Evolutionary conservation across 2,329 filamentous ascomycete genomes (phyloP).

Genomic region (Fusarium sp.): DNA sequence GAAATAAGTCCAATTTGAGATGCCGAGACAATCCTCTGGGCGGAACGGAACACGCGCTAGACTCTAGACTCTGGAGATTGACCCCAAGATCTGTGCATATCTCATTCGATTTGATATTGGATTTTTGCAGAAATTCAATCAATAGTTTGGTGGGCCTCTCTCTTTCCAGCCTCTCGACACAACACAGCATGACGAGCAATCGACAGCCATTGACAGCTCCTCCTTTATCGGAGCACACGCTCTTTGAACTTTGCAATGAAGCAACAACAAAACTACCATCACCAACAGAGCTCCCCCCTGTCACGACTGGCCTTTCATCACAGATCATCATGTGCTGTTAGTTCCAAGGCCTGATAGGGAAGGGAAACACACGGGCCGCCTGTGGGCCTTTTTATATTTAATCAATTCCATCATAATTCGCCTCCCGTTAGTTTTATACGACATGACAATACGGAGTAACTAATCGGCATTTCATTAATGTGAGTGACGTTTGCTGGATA

Average conservation of each 20-base stretch:
- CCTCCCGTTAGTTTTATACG: conserved; percentile 21
- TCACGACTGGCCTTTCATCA: no score
- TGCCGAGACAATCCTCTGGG: neutral
- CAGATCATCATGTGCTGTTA: conserved; percentile 32
- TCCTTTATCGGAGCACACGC: neutral
- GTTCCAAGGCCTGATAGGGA: conserved; percentile 10
- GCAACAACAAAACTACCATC: conserved; percentile 4
- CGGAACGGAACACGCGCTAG: conserved; percentile 35
- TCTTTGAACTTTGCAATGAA: conserved; percentile 9
- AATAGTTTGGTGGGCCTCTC: conserved; percentile 34
- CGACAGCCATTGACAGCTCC: conserved; percentile 4
- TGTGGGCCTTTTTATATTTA: conserved; percentile 30
- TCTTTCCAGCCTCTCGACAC: conserved; percentile 12
- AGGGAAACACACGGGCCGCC: conserved; percentile 42
- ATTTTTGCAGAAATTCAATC: conserved; percentile 9
- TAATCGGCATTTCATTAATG: neutral
- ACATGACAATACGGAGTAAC: neutral
- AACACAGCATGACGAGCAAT: conserved; percentile 17
- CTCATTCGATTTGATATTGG: conserved; percentile 6
- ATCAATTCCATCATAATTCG: conserved; percentile 20
- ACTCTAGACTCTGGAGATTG: conserved; percentile 36
- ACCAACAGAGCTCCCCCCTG: conserved; percentile 4
- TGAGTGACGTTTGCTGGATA: neutral
- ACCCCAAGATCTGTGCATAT: conserved; percentile 2
- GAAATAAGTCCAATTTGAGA: conserved; percentile 12